Conservation (phyloP, 2,329 filamentous ascomycete genomes). For the Exophiala viscosa region DNA sequence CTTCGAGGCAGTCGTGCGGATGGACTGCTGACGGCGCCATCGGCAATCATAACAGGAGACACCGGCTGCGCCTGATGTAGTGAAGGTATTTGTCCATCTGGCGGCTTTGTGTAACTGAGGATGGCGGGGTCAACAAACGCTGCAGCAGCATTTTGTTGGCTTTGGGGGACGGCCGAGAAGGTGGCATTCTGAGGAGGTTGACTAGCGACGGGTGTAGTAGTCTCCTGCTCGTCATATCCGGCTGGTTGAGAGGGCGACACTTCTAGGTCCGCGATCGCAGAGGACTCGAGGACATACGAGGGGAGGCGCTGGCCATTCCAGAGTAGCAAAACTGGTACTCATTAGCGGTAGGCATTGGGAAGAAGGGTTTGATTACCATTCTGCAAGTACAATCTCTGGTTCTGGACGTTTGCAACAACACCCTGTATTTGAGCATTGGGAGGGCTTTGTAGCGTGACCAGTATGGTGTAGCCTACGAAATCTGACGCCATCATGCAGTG, state of each 20-base stretch:
- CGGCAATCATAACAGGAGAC: slow-evolving; percentile 33
- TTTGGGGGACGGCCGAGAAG: slow-evolving; percentile 11
- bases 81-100: slow-evolving; percentile 10
- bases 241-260: slow-evolving; percentile 39
- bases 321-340: slow-evolving; percentile 42
- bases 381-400: slow-evolving; percentile 64
- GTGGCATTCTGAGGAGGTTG: slow-evolving; percentile 1
- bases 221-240: slow-evolving; percentile 19
- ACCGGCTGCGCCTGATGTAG: slow-evolving; percentile 21
- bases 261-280: slow-evolving; percentile 58
- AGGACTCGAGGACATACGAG: slow-evolving; percentile 55
- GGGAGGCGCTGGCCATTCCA: slow-evolving; percentile 52
- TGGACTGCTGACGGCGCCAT: slow-evolving; percentile 28
- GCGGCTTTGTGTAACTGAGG: slow-evolving; percentile 57
- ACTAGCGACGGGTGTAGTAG: slow-evolving; percentile 17
- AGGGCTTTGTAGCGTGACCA: slow-evolving; percentile 66
- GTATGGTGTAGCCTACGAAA: slow-evolving; percentile 73
- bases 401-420: slow-evolving; percentile 66
- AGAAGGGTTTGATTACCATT: slow-evolving; percentile 56
- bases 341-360: slow-evolving; percentile 31
- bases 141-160: slow-evolving; percentile 22
- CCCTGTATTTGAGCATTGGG: slow-evolving; percentile 64
- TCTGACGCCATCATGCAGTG: slow-evolving; percentile 56
- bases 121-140: slow-evolving; percentile 78
- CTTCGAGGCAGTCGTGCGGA: slow-evolving; percentile 11